Conservation (phyloP, 768 basidiomycete genomes). For the Boletellus emodensis region DNA sequence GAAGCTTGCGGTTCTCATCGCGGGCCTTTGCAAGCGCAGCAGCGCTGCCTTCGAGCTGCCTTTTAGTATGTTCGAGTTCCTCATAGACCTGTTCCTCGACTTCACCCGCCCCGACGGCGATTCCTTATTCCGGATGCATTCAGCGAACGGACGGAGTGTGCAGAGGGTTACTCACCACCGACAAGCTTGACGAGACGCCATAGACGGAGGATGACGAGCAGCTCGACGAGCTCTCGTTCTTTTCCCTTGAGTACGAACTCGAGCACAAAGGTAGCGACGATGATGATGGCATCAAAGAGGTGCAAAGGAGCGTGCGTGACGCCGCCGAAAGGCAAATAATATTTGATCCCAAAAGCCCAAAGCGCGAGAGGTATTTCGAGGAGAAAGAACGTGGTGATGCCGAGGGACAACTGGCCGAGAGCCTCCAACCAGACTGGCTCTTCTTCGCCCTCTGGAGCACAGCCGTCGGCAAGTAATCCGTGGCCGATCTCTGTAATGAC, state of each 20-base stretch:
- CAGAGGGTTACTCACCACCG: slow-evolving; percentile 38
- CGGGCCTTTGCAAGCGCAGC: slow-evolving; percentile 42
- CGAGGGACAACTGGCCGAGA: slow-evolving; percentile 57
- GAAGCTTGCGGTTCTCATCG: slow-evolving; percentile 55
- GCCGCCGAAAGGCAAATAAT: slow-evolving; percentile 58
- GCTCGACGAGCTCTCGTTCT: slow-evolving; percentile 64
- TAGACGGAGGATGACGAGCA: slow-evolving; percentile 70
- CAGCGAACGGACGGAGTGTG: neutral
- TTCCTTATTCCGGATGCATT: slow-evolving; percentile 41
- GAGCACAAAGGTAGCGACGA: slow-evolving; percentile 68
- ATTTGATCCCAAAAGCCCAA: slow-evolving; percentile 61
- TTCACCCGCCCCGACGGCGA: slow-evolving; percentile 73
- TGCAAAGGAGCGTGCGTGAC: slow-evolving; percentile 61
- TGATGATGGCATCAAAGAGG: slow-evolving; percentile 67
- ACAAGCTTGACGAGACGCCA: slow-evolving; percentile 81
- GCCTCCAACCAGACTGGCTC: slow-evolving; percentile 60
- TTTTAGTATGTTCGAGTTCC: slow-evolving; percentile 46
- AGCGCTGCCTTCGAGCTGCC: slow-evolving; percentile 44
- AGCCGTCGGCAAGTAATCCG: slow-evolving; percentile 55
- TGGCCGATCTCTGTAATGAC: slow-evolving; percentile 72
- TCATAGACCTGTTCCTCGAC: slow-evolving; percentile 52
- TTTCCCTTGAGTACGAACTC: slow-evolving; percentile 66
- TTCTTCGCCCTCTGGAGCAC: slow-evolving; percentile 41
- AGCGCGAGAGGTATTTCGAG: slow-evolving; percentile 69
- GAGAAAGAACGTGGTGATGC: slow-evolving; percentile 70